Conservation (phyloP, 139 green algal genomes). For the Chlamydomonas sp. region DNA sequence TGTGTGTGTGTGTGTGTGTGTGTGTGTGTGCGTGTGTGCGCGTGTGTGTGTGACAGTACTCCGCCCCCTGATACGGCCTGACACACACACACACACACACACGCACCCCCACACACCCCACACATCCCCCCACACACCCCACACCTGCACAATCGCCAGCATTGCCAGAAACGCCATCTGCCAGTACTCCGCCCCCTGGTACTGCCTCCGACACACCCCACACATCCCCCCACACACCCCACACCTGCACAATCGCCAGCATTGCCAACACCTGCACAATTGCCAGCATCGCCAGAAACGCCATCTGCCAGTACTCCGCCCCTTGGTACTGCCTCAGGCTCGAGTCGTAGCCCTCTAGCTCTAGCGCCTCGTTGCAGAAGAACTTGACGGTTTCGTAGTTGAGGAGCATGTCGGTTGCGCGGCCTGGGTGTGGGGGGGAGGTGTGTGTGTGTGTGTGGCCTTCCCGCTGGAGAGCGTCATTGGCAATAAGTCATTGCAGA, state of each 20-base stretch:
- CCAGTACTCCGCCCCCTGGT: slow-evolving; percentile 58
- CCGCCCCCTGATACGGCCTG: too few relatives aligned
- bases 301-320: slow-evolving; percentile 55
- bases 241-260: background rate
- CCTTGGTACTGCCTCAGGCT: slow-evolving; percentile 72
- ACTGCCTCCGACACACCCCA: too few relatives aligned
- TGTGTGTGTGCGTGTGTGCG: too few relatives aligned
- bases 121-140: too few relatives aligned
- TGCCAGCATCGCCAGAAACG: slow-evolving; percentile 35
- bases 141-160: too few relatives aligned
- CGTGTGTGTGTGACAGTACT: too few relatives aligned
- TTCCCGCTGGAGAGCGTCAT: background rate
- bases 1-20: too few relatives aligned
- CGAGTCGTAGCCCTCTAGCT: slow-evolving; percentile 45
- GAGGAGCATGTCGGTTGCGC: slow-evolving; percentile 70
- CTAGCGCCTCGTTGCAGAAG: slow-evolving; percentile 71
- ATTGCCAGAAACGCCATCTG: slow-evolving; percentile 41
- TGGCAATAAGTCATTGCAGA: slow-evolving; percentile 42
- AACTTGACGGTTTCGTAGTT: slow-evolving; percentile 84
- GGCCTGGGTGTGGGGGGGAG: too few relatives aligned
- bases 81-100: too few relatives aligned
- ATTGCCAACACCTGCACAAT: slow-evolving; percentile 23
- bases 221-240: too few relatives aligned
- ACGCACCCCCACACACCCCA: too few relatives aligned
- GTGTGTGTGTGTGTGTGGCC: too few relatives aligned